Evolutionary conservation across 2,329 filamentous ascomycete species (phyloP), one percentile per base, ranked within the genome.

Genomic region (Dactylella cylindrospora): DNA sequence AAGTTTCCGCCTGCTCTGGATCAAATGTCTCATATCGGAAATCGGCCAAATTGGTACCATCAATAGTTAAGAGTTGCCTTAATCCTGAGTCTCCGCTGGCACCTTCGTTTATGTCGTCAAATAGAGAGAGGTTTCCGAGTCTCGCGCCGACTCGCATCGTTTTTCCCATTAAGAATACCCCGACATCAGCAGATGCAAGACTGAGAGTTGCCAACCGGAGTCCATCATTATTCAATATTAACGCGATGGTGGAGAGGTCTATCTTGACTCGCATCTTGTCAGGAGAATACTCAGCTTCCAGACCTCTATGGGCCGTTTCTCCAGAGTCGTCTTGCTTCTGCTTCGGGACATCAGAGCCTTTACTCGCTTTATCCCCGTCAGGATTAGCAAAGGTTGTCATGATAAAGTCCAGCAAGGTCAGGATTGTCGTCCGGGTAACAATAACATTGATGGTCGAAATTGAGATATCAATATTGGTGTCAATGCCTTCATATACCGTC

Each of bases 11-110:
- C 54, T 84, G 83, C 17, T 80, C 79, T 0, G 85, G 73, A 71
- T 97, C 90, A 68, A 94, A 98, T 0, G 93, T 98, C 73, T 98
- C 89, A 69, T 98, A 99, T 50, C 88, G 86, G 76, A 99, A 97
- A 72, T 98, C 93, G 1, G 91, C 91, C 13, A 99, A 80, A 61
- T 97, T 90, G 52, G 97, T 84, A 8, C 94, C 94, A 72, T 98
- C 87, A 23, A 98, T 98, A 0, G 90, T 91, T 32, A 99, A 84
- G 17, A 99, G 79, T 66, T 91, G 85, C 31, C 93, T 85, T 19
- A 97, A 78, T 35, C 84, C 82, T 0, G 91, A 96, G 22, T 85
- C 79, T 67, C 85, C 84, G 0, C 88, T 82, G 0, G 94, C 90
- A 19, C 91, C 93, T 65, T 90, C 82, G 68, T 97, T 95, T 59